These are phyloP conservation scores for Gloeophyllum trabeum DNA, from an alignment of 768 basidiomycete species.

Conservation along the genomic window DNA sequence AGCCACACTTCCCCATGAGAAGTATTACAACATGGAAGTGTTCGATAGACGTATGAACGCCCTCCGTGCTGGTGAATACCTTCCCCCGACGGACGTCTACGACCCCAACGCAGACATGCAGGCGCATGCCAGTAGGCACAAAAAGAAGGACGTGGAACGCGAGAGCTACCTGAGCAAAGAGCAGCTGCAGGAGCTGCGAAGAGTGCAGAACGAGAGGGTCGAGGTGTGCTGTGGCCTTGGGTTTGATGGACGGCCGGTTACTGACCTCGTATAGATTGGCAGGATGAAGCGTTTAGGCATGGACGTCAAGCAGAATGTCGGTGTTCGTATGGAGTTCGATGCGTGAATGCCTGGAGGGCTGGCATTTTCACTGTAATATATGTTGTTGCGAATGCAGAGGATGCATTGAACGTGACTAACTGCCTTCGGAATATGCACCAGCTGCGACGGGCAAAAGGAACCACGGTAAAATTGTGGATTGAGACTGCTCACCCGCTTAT, in stretches of 20 bases:
- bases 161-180: slow-evolving; percentile 73
- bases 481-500: too few species aligned
- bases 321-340: slow-evolving; percentile 80
- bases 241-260: not conserved
- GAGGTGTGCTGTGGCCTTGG: slow-evolving; percentile 39
- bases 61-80: slow-evolving; percentile 71
- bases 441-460: too few species aligned
- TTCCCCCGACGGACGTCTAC: slow-evolving; percentile 70
- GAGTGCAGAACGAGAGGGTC: slow-evolving; percentile 75
- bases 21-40: slow-evolving; percentile 85
- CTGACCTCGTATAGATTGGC: slow-evolving; percentile 18
- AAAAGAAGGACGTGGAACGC: slow-evolving; percentile 51
- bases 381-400: too few species aligned
- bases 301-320: slow-evolving; percentile 78
- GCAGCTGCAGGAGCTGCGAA: slow-evolving; percentile 70
- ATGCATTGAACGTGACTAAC: too few species aligned
- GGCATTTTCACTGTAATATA: not conserved
- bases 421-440: too few species aligned
- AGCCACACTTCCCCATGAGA: slow-evolving; percentile 92
- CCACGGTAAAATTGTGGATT: too few species aligned
- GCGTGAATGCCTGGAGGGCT: slow-evolving; percentile 11
- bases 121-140: slow-evolving; percentile 60
- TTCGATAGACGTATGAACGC: slow-evolving; percentile 82
- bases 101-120: slow-evolving; percentile 80
- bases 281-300: slow-evolving; percentile 84